phyloP scores from a whole-genome alignment of 2,329 filamentous ascomycete genomes.

The Bipolaris oryzae region DNA sequence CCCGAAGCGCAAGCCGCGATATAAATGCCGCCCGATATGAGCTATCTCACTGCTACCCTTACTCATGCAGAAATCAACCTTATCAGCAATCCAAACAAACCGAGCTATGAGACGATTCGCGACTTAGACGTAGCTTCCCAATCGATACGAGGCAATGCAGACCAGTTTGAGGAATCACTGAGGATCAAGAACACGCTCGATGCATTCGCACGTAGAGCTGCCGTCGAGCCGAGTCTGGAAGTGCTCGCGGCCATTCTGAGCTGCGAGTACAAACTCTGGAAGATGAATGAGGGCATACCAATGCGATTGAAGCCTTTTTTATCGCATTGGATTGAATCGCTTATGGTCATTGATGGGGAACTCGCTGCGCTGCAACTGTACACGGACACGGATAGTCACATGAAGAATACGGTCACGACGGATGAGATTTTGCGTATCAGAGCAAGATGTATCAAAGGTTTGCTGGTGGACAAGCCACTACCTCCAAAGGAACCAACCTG shows the following conservation, averaged over 20 bases:
- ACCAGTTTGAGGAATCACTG: constrained; percentile 21
- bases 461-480: constrained; percentile 20
- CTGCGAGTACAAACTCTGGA: constrained; percentile 47
- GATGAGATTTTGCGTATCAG: constrained; percentile 28
- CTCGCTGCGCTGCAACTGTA: background rate
- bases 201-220: constrained; percentile 28
- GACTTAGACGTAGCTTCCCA: constrained; percentile 14
- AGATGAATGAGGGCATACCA: constrained; percentile 35
- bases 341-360: constrained; percentile 26
- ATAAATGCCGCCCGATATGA: constrained; percentile 33
- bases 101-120: constrained; percentile 20
- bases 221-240: constrained; percentile 25
- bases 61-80: constrained; percentile 29
- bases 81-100: constrained; percentile 29
- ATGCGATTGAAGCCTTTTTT: constrained; percentile 48
- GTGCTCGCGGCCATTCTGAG: constrained; percentile 40
- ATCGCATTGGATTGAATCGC: constrained; percentile 49
- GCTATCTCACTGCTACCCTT: constrained; percentile 31
- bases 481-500: constrained; percentile 19
- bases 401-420: constrained; percentile 13
- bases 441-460: constrained; percentile 34
- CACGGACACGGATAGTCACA: background rate
- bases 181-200: constrained; percentile 44
- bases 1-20: constrained; percentile 26
- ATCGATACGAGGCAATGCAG: background rate